Evolutionary conservation across 352 stramenopile genomes (phyloP), one percentile per base, ranked within the genome.

Genomic region (Elongisporangium senticosum): DNA sequence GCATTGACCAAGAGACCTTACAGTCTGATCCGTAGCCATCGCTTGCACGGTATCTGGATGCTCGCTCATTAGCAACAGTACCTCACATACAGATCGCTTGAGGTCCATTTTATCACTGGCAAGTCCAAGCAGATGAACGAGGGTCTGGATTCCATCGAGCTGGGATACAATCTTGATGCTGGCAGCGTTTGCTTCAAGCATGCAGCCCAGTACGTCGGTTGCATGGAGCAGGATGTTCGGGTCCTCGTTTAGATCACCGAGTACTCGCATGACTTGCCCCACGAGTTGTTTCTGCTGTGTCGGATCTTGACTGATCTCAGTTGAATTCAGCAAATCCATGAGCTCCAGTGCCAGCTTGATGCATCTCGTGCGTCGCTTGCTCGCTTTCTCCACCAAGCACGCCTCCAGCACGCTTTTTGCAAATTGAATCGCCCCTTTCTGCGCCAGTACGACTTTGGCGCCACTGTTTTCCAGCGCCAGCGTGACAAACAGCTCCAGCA

Each of bases 321-420:
- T 11, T 0, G 49, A 33, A 51, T 48, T 57, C 14, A 74, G 50
- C 7, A 74, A 62, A 23, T 76, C 67, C 23, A 83, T 51, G 33
- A 87, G 51, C 24, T 83, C 71, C 21, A 89, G 55, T 4, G 74
- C 70, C 14, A 72, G 56, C 17, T 71, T 77, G n/a, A 87, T 54
- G 39, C 68, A 61, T 23, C 70, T 74, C 20, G 62, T 68, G 40
- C 72, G 76, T 39, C 65, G 62, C 62, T 76, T 78, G 49, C 57
- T 55, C 3, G 55, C 22, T 43, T 64, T 73, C 40, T 62, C 62
- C n/a, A 53, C n/a, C 15, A 49, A 20, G 15, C 54, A 53, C 53
- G 23, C 40, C 43, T 58, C 55, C 19, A 73, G 39, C 21, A 56
- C 69, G 10, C 49, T 11, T 13, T 77, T 37, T 7, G 71, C 65